These are phyloP conservation scores for Diplocarpon mali DNA, from an alignment of 2,329 filamentous ascomycete genomes.

Conservation along the genomic window DNA sequence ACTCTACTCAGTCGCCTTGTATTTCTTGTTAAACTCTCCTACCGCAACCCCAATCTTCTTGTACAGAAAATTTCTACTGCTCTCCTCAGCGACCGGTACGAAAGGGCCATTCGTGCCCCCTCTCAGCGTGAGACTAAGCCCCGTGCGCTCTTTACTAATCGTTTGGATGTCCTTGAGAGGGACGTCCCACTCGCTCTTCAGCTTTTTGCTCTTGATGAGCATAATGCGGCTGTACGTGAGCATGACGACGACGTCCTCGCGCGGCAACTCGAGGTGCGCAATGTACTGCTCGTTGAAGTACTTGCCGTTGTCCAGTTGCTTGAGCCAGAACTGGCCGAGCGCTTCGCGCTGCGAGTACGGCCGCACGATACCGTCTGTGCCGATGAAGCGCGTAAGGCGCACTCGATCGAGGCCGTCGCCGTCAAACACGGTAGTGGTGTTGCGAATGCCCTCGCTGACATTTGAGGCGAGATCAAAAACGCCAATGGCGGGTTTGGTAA, in stretches of 20 bases:
- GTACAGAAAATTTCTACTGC: conserved; percentile 52
- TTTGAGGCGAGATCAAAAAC: conserved; percentile 96
- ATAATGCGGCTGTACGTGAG: conserved; percentile 81
- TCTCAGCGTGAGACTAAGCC: conserved; percentile 77
- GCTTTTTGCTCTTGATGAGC: conserved; percentile 74
- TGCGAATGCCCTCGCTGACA: conserved; percentile 92
- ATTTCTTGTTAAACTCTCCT: conserved; percentile 55
- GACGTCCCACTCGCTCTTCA: conserved; percentile 92
- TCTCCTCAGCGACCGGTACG: conserved; percentile 85
- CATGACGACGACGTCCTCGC: conserved; percentile 82
- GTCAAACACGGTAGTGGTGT: conserved; percentile 97
- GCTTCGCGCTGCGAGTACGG: conserved; percentile 93
- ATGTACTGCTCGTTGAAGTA: conserved; percentile 98
- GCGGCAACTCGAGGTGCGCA: conserved; percentile 83
- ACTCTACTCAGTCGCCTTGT: conserved; percentile 25
- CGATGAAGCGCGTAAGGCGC: conserved; percentile 85
- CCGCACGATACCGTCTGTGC: conserved; percentile 82
- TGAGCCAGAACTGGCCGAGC: conserved; percentile 95
- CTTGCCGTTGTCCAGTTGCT: conserved; percentile 93
- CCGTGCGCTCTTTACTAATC: conserved; percentile 92
- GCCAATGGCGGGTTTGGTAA: conserved; percentile 93
- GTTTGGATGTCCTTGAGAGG: conserved; percentile 93
- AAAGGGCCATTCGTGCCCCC: conserved; percentile 92
- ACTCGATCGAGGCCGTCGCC: conserved; percentile 89
- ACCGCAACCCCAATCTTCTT: conserved; percentile 55